Base-by-base conservation (phyloP, 139 green algal species). In the Ettlia oleoabundans region DNA sequence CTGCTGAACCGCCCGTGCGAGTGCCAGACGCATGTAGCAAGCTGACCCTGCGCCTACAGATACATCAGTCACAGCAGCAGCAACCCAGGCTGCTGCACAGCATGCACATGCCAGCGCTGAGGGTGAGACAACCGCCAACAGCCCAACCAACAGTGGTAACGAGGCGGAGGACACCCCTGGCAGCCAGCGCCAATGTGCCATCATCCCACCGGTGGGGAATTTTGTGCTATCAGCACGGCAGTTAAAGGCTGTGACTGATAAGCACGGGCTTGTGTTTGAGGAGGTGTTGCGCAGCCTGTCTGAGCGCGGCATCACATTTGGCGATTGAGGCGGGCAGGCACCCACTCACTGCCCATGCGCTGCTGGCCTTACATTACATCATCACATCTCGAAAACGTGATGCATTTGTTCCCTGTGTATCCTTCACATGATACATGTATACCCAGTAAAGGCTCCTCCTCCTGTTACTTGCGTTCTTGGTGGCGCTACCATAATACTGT, bases 241-340 rank as follows among this genome's bases (percentile, higher is more conserved):
- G 71, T 47, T 78, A 32, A 64, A 28, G 71, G 47, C 43, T 43
- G 47, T 78, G 30, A 61, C 47, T 26, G 71, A 58, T 13, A 35
- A 78, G 47, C 71, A 78, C 51, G 47, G 47, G 24, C 43, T 78
- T 28, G 19, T 32, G 10, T 78, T 52, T 4, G 71, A 65, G 47
- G 43, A 78, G 71, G n/a, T 78, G n/a, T 32, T 66, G 47, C 33
- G 19, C 33, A 35, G 65, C 33, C 65, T 72, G 33, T 1, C 37
- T 21, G 3, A 26, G 33, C 21, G 24, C 2, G 65, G 65, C 65
- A 72, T 72, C 21, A 21, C 43, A 19, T 35, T 72, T 33, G 37
- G 15, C 18, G 65, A 72, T 22, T 72, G 63, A 72, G 21, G 15
- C 18, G 30, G 55, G 9, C 21, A 28, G 15, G 55, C 55, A 15